phyloP scores from a whole-genome alignment of 2,329 filamentous ascomycete genomes.

The Claviceps lovelessii region DNA sequence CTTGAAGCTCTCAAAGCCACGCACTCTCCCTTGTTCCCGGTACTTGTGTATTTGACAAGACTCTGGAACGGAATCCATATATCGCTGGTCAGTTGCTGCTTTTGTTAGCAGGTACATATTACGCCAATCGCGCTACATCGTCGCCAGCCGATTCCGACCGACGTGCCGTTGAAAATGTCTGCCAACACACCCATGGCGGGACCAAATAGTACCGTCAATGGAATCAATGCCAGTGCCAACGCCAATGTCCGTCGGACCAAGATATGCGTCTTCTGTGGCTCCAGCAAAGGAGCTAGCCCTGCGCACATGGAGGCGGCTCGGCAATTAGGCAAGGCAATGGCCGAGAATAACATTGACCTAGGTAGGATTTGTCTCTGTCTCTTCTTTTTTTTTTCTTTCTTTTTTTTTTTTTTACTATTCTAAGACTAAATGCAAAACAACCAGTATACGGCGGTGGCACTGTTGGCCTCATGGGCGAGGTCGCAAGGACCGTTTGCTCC shows the following conservation, averaged over 20 bases:
- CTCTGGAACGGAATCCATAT: no score
- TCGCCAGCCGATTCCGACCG: background rate
- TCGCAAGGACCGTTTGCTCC: slow-evolving; percentile 72
- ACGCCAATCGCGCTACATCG: background rate
- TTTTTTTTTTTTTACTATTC: background rate
- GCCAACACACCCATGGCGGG: slow-evolving; percentile 6
- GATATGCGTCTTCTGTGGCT: slow-evolving; percentile 91
- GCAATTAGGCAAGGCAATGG: slow-evolving; percentile 57
- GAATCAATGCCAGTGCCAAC: slow-evolving; percentile 7
- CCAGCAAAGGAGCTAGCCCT: slow-evolving; percentile 57
- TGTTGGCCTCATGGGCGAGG: slow-evolving; percentile 86
- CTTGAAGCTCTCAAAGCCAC: background rate
- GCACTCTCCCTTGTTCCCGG: background rate
- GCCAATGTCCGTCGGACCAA: slow-evolving; percentile 33
- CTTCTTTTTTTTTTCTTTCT: background rate
- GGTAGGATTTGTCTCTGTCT: slow-evolving; percentile 23
- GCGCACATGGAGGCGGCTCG: slow-evolving; percentile 67
- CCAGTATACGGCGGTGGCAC: slow-evolving; percentile 89
- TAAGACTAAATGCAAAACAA: background rate
- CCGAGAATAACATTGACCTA: slow-evolving; percentile 64
- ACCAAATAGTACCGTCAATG: slow-evolving; percentile 14
- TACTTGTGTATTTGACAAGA: background rate
- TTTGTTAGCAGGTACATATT: background rate
- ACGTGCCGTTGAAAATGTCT: slow-evolving; percentile 3
- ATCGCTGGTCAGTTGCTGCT: no score